Conservation (phyloP, 148 eudicot genomes). For the Chenopodium suecicum region DNA sequence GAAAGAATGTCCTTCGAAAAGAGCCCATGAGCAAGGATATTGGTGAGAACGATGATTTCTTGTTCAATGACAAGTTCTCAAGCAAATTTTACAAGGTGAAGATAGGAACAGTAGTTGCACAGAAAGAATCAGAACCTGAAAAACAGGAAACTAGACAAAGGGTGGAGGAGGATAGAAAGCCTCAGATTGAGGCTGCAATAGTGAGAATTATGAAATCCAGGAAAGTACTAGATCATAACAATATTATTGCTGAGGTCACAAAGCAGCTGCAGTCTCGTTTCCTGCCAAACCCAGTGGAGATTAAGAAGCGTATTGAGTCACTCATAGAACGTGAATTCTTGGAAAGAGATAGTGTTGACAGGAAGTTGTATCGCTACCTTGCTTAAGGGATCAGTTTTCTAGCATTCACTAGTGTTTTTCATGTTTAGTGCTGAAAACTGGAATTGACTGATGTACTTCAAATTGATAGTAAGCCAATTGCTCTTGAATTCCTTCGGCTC, state of each 20-base stretch:
- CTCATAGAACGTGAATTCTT: slow-evolving; percentile 85
- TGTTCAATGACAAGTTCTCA: slow-evolving; percentile 69
- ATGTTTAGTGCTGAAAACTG: slow-evolving; percentile 24
- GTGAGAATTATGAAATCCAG: slow-evolving; percentile 84
- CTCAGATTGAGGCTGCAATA: slow-evolving; percentile 83
- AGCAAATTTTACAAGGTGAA: slow-evolving; percentile 81
- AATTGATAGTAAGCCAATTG: slow-evolving; percentile 24
- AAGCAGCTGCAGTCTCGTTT: slow-evolving; percentile 75
- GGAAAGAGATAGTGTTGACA: slow-evolving; percentile 69
- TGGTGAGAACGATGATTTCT: slow-evolving; percentile 55
- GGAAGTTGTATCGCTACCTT: slow-evolving; percentile 67
- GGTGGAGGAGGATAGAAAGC: slow-evolving; percentile 83
- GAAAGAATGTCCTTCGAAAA: slow-evolving; percentile 74
- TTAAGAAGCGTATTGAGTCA: slow-evolving; percentile 79
- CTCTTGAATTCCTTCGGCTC: slow-evolving; percentile 21
- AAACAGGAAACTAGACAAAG: slow-evolving; percentile 81
- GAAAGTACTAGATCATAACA: slow-evolving; percentile 66
- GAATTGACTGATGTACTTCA: slow-evolving; percentile 28
- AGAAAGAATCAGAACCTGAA: slow-evolving; percentile 85
- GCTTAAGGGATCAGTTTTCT: slow-evolving; percentile 44
- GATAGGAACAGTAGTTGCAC: slow-evolving; percentile 83
- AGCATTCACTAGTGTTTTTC: slow-evolving; percentile 26
- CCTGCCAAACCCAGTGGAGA: slow-evolving; percentile 69
- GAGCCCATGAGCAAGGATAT: slow-evolving; percentile 86
- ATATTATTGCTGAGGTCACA: slow-evolving; percentile 73